Evolutionary conservation across 2,329 filamentous ascomycete species (phyloP).

Genomic region (Sporothrix luriei): DNA sequence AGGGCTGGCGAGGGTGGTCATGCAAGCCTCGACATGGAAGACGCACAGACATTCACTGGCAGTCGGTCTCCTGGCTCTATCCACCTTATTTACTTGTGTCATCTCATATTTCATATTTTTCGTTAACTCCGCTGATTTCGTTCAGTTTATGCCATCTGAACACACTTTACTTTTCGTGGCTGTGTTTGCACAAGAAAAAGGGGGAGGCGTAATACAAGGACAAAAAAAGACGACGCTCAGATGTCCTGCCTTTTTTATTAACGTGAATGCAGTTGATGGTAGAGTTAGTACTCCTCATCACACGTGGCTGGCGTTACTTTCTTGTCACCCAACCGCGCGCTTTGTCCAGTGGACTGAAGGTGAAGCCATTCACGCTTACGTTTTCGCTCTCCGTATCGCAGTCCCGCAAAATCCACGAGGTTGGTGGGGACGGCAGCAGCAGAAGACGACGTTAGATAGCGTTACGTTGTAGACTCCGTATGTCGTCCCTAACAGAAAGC

Average conservation of each 20-base stretch:
- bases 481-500: background rate
- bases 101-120: background rate
- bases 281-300: too few relatives aligned
- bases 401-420: conserved; percentile 1
- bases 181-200: background rate
- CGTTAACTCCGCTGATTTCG: background rate
- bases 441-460: background rate
- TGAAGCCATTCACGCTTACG: background rate
- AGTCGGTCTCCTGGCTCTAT: background rate
- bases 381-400: background rate
- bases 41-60: background rate
- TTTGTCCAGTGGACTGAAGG: background rate
- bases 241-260: background rate
- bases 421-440: background rate
- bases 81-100: background rate
- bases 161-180: background rate
- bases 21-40: conserved; percentile 20
- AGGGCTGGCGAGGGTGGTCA: background rate
- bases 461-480: background rate
- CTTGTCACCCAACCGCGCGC: background rate
- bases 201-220: background rate
- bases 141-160: conserved; percentile 4
- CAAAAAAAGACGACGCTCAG: background rate
- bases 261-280: too few relatives aligned
- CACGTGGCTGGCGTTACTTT: conserved; percentile 1